phyloP scores from a whole-genome alignment of 345 rosid species.

The Camelina sativa region DNA sequence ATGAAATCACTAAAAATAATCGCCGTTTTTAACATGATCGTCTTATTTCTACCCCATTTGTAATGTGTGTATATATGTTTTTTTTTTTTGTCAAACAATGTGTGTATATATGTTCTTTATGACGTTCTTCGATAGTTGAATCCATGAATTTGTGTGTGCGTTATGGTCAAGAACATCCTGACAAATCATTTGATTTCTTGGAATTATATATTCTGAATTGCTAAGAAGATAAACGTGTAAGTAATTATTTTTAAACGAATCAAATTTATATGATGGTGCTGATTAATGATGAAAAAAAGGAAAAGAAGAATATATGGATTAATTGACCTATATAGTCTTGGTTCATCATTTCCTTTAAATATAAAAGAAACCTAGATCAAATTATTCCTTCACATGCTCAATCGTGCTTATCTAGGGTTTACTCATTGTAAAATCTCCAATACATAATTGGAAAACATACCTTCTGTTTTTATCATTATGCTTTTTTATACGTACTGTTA shows the following conservation, averaged over 20 bases:
- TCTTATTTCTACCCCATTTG: too few species aligned
- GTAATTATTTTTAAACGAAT: background rate
- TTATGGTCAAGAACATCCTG: background rate
- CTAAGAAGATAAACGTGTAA: constrained; percentile 25
- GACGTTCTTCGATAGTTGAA: background rate
- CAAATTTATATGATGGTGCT: constrained; percentile 20
- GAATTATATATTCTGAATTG: background rate
- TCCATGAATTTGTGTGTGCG: background rate
- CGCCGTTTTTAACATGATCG: too few species aligned
- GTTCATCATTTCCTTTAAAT: constrained; percentile 33
- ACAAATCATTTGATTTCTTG: constrained; percentile 14
- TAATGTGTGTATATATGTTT: background rate
- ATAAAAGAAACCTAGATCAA: constrained; percentile 35
- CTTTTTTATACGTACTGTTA: background rate
- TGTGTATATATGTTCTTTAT: background rate
- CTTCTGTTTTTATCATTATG: constrained; percentile 33
- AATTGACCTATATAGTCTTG: constrained; percentile 17
- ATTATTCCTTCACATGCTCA: constrained; percentile 42
- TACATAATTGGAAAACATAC: constrained; percentile 28
- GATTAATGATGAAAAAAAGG: constrained; percentile 4
- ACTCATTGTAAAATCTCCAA: constrained; percentile 21
- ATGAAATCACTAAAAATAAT: too few species aligned
- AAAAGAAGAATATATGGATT: background rate
- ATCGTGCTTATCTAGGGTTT: constrained; percentile 39
- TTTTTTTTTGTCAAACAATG: too few species aligned